A percentile compares a stretch with the other conserved stretches of the same genome.
phyloP scores from a whole-genome alignment of 2,329 filamentous ascomycete genomes.

The Exophiala calicioides region DNA sequence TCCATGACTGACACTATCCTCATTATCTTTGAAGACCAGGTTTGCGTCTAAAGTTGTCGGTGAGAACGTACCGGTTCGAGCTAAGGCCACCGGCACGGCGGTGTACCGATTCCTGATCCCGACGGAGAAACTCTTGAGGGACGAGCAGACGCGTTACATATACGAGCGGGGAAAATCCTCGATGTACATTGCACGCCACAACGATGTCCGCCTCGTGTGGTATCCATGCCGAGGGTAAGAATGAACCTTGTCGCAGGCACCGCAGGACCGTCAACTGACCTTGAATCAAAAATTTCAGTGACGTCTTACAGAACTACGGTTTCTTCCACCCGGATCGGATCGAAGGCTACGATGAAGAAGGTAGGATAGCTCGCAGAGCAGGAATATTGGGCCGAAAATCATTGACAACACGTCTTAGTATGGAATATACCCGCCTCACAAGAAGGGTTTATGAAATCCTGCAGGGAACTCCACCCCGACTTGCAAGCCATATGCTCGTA shows the following conservation, averaged over 20 bases:
- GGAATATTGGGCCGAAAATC: not conserved
- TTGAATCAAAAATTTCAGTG: constrained; percentile 1
- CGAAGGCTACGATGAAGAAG: constrained; percentile 11
- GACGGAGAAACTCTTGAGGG: constrained; percentile 33
- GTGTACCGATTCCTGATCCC: constrained; percentile 42
- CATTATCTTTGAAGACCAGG: constrained; percentile 21
- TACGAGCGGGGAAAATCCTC: constrained; percentile 24
- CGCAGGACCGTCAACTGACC: too few relatives aligned
- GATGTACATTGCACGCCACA: constrained; percentile 15
- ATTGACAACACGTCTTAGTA: constrained; percentile 3
- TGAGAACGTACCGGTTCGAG: constrained; percentile 13
- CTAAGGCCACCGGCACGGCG: constrained; percentile 33
- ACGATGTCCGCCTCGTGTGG: constrained; percentile 29
- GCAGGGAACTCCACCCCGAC: constrained; percentile 10
- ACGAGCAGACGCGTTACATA: constrained; percentile 34
- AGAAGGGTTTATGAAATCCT: constrained; percentile 7
- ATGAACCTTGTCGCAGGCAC: not conserved
- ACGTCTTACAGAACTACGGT: constrained; percentile 12
- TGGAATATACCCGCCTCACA: constrained; percentile 13
- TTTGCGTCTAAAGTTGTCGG: constrained; percentile 28
- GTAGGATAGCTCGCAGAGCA: not conserved
- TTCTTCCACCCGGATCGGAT: constrained; percentile 9
- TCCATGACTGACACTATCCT: not conserved
- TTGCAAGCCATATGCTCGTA: constrained; percentile 13
- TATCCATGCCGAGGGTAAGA: constrained; percentile 31